Percentiles rank a stretch among this genome's conserved stretches.
Conservation (phyloP, 805 yeast species). For the Candida endomychidarum region DNA sequence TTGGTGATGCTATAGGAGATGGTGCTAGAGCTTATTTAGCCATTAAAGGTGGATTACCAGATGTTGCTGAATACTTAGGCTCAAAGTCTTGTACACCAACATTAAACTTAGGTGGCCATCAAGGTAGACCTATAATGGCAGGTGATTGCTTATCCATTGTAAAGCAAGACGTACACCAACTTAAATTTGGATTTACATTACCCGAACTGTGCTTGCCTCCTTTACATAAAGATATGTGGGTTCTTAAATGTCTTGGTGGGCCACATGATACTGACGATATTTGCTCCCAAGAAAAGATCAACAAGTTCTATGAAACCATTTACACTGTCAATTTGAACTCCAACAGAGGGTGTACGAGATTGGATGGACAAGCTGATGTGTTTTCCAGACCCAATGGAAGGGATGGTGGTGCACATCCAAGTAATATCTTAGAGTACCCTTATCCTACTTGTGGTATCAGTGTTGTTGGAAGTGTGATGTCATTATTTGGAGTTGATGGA, state of each 20-base stretch:
- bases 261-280: conserved; percentile 78
- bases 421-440: conserved; percentile 95
- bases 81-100: conserved; percentile 84
- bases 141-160: conserved; percentile 91
- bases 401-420: conserved; percentile 96
- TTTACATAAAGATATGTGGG: conserved; percentile 59
- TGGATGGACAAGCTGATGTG: conserved; percentile 93
- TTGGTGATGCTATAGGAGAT: conserved; percentile 22
- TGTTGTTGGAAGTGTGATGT: conserved; percentile 98
- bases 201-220: conserved; percentile 56
- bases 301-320: conserved; percentile 74
- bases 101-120: conserved; percentile 19
- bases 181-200: conserved; percentile 52
- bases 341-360: conserved; percentile 91
- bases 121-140: conserved; percentile 73
- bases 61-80: conserved; percentile 57
- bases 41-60: conserved; percentile 91
- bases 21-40: conserved; percentile 92
- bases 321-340: conserved; percentile 83
- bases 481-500: conserved; percentile 93
- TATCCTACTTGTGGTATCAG: conserved; percentile 95
- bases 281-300: conserved; percentile 62
- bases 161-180: conserved; percentile 48
- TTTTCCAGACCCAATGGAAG: conserved; percentile 98
- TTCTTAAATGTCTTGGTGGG: conserved; percentile 95